Base-by-base conservation (phyloP, 2,329 filamentous ascomycete genomes). In the Zasmidium angulare region DNA sequence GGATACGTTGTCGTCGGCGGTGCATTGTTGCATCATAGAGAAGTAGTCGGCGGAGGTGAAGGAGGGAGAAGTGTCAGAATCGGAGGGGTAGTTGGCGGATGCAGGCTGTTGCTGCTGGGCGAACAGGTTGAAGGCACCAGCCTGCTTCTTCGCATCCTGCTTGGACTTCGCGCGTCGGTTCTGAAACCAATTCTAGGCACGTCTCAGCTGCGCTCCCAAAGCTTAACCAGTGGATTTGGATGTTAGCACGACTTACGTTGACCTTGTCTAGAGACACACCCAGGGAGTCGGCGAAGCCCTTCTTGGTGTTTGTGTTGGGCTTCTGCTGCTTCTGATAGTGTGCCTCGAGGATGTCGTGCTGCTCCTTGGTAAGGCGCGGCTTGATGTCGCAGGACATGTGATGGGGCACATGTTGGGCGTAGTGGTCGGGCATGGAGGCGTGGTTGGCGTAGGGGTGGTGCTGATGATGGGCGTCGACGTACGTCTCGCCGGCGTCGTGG, bases 161-260 rank as follows among this genome's bases (percentile, higher is more conserved):
- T 82, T 82, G 49, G 80, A 78, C 64, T 82, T 82, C 55, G 80
- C 80, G 61, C 80, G 69, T 51, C 80, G 77, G 66, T 82, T 82
- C 68, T 82, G 80, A 65, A 82, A 82, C 80, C 80, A 82, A 66
- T 82, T 82, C 79, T 82, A 64, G 57, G 75, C 63, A 29, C 17
- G 36, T 43, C 36, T 43, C 36, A 43, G 36, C 36, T 43, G 17
- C 31, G 53, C 54, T 68, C 17, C 46, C 19, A 43, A 43, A 43
- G n/a, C 22, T 23, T 29, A 29, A 29, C 11, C 26, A 29, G 6
- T 7, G n/a, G n/a, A 17, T 43, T 43, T 17, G 36, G 3, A 43
- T 3, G n/a, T 43, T n/a, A 31, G 3, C 10, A 48, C 9, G 21
- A 77, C 79, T 71, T 68, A 81, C 79, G 63, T 82, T 82, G 70